These are phyloP conservation scores for Dactylellina cionopaga DNA, from an alignment of 2,329 filamentous ascomycete species.

Conservation along the genomic window DNA sequence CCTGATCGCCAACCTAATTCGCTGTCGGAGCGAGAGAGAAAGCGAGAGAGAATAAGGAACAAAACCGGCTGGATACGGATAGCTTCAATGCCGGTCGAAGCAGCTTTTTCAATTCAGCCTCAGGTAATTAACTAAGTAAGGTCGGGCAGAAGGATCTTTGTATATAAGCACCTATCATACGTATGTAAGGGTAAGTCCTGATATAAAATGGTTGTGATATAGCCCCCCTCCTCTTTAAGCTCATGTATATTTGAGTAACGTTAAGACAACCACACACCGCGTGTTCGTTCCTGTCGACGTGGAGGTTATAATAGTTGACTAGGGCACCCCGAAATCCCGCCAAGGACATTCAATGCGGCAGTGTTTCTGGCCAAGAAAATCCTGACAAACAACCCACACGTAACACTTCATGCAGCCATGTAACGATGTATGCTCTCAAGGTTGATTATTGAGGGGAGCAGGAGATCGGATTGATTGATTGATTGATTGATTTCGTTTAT, in stretches of 20 bases:
- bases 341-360: slow-evolving; percentile 11
- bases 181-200: too few relatives aligned
- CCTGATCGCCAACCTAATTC: not conserved
- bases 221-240: too few relatives aligned
- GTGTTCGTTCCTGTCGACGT: not conserved
- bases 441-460: too few relatives aligned
- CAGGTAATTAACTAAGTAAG: not conserved
- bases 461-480: not conserved
- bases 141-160: not conserved
- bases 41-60: not conserved
- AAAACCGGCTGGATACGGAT: slow-evolving; percentile 21
- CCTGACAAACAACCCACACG: slow-evolving; percentile 4
- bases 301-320: too few relatives aligned
- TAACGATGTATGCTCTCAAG: not conserved
- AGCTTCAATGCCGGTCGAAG: not conserved
- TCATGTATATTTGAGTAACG: slow-evolving; percentile 3
- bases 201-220: too few relatives aligned
- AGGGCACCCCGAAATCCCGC: too few relatives aligned
- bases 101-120: slow-evolving; percentile 1
- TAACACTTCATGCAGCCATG: slow-evolving; percentile 22
- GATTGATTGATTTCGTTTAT: too few relatives aligned
- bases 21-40: not conserved
- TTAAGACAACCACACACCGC: slow-evolving; percentile 8
- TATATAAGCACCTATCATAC: too few relatives aligned
- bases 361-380: slow-evolving; percentile 12